Conservation (phyloP, 2,329 filamentous ascomycete species). For the Gliomastix tumulicola region DNA sequence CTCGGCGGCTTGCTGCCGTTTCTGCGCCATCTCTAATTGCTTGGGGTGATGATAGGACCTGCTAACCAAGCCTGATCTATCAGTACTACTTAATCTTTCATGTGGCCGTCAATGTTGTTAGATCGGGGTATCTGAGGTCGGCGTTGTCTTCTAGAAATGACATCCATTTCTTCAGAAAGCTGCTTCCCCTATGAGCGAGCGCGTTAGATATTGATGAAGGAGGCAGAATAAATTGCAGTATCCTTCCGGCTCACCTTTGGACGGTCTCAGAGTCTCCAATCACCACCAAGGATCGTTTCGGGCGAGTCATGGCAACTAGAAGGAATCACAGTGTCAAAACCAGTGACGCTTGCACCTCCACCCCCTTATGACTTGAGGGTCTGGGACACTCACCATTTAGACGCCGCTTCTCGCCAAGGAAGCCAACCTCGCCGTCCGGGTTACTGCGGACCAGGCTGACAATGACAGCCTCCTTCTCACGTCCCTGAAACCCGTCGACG, state of each 20-base stretch:
- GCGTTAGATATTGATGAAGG: constrained; percentile 4
- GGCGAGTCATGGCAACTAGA: constrained; percentile 97
- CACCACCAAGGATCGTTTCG: constrained; percentile 81
- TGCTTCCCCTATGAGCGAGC: constrained; percentile 57
- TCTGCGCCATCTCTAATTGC: too few relatives aligned
- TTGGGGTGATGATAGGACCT: too few relatives aligned
- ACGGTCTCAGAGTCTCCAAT: constrained; percentile 95
- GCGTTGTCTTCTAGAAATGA: constrained; percentile 80
- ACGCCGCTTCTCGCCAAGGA: constrained; percentile 83
- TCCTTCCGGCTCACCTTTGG: constrained; percentile 68
- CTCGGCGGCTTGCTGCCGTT: too few relatives aligned
- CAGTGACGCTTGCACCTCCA: too few relatives aligned
- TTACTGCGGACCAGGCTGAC: constrained; percentile 95
- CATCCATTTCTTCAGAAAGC: constrained; percentile 89
- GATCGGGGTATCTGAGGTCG: constrained; percentile 81
- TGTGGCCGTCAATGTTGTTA: constrained; percentile 33
- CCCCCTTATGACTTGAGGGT: neutral
- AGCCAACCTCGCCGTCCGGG: constrained; percentile 78
- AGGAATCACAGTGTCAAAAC: too few relatives aligned
- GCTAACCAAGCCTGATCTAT: too few relatives aligned
- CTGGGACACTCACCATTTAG: constrained; percentile 73
- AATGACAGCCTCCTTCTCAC: constrained; percentile 93
- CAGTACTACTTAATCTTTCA: too few relatives aligned
- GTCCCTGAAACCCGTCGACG: constrained; percentile 93
- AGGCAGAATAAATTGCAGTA: neutral